Base-by-base conservation (phyloP, 208 protist species). In the Trypanosoma mega region DNA sequence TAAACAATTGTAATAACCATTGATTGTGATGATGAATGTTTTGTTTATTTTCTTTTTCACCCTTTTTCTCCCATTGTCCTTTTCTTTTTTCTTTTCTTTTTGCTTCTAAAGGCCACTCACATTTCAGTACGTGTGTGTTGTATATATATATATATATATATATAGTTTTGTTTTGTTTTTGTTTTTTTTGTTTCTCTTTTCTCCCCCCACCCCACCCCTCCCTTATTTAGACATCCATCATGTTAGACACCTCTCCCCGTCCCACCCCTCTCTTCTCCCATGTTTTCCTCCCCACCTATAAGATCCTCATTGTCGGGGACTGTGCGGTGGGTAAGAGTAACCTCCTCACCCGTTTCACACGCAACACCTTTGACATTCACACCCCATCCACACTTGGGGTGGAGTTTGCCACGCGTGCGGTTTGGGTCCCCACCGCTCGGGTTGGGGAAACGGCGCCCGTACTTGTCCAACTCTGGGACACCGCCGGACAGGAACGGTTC, bases 321-420 rank as follows among this genome's bases (percentile, higher is more conserved):
- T 96, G 93, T 59, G 93, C 85, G 27, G 94, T 97, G 11, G 96
- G 97, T 56, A 98, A 98, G 78, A 97, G 80, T 16, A 98, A 95
- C 72, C 75, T 98, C 2, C 81, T 98, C 46, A 82, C 94, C 61
- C 93, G 97, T 55, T 98, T 98, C 73, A 97, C 90, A 41, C 86
- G 96, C 36, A 83, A 96, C 46, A 76, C 85, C 57, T 98, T 97
- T 67, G 72, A 94, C 57, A 63, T 81, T 29, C 74, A 87, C 26
- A 87, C 81, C 16, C 90, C 89, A 20, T 91, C 97, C 51, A 98
- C 97, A 11, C 97, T 98, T 68, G 97, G 97, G 31, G 92, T 98
- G 1, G 97, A 99, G 75, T 99, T 99, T 77, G 93, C 93, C 45
- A 97, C 96, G 1, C 77, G 94, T 16, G 93, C 98, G 47, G 78